A percentile compares a stretch with the other conserved stretches of the same genome.
These are phyloP conservation scores for Symbiodinium natans DNA, from an alignment of 73 alveolate genomes.

Conservation along the genomic window DNA sequence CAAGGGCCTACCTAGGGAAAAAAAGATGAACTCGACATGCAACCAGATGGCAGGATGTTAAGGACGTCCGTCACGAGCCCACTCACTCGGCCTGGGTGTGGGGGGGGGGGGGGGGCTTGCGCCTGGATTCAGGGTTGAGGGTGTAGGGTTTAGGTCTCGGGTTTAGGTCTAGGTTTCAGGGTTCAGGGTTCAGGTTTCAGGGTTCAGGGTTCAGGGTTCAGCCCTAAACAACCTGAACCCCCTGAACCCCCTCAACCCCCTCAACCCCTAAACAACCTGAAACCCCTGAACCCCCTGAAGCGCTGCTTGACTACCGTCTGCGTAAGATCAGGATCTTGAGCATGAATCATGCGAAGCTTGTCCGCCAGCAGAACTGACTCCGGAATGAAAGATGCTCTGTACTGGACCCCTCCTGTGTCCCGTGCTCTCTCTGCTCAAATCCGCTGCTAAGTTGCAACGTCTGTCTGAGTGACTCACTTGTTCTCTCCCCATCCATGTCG, in stretches of 20 bases:
- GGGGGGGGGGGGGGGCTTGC: neutral
- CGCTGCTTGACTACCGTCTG: neutral
- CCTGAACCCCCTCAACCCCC: too few relatives aligned
- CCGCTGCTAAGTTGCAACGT: too few relatives aligned
- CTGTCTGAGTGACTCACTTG: too few relatives aligned
- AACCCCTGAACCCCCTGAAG: too few relatives aligned
- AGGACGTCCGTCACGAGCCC: constrained; percentile 47
- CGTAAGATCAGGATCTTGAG: neutral
- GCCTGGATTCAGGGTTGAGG: neutral
- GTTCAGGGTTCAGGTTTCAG: neutral
- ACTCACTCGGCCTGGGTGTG: constrained; percentile 19
- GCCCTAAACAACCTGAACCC: too few relatives aligned
- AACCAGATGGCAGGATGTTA: neutral
- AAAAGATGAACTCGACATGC: too few relatives aligned
- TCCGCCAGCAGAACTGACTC: neutral
- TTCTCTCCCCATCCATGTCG: too few relatives aligned
- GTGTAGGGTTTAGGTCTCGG: neutral
- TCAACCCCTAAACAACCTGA: too few relatives aligned
- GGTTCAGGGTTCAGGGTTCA: too few relatives aligned
- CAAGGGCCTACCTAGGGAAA: too few relatives aligned
- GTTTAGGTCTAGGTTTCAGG: neutral
- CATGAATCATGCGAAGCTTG: neutral
- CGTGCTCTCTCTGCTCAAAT: too few relatives aligned
- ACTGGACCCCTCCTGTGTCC: neutral
- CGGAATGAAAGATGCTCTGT: neutral